Base-by-base conservation (phyloP, 306 rosid genomes). In the Cajanus cajan region DNA sequence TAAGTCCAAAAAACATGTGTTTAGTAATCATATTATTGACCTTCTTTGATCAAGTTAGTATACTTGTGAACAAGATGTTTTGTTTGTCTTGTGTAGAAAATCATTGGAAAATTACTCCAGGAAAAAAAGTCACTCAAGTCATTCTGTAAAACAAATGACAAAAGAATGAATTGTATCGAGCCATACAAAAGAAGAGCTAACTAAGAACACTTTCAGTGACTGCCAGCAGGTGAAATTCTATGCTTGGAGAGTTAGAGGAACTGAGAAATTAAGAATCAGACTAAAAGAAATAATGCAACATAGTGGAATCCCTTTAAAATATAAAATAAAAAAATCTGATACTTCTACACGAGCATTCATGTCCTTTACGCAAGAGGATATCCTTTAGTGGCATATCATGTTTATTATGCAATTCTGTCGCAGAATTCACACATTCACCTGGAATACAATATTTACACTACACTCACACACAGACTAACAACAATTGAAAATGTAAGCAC, bases 401-500 rank as follows among this genome's bases (percentile, higher is more conserved):
- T 66, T 16, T 47, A 59, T 51, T 24, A 33, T 18, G 61, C n/a
- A 66, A 10, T 74, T 43, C 31, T 21, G 21, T 9, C 31, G 68
- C 33, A 31, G 64, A 81, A 73, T 50, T 16, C 55, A 48, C n/a
- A 52, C 2, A 13, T 33, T 43, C 50, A 55, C 50, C 61, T 54
- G 71, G 37, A 65, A 73, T 52, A 54, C 12, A 13, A 64, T 18
- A 50, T 34, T 58, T 67, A 50, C 73, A 8, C 33, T 11, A 18
- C 15, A 40, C n/a, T 55, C n/a, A 8, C 71, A 16, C 8, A 31
- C 2, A 39, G 7, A 36, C 50, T 58, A 1, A 73, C 57, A 15
- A 41, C 40, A 68, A 33, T 58, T 67, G 37, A 41, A 80, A 77
- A 48, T 8, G 34, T 24, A 69, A 68, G 24, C 47, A 14, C 90